Evolutionary conservation across 1,284 basidiomycete species (phyloP), one percentile per base, ranked within the genome.

Genomic region (Rhizopogon parksii): DNA sequence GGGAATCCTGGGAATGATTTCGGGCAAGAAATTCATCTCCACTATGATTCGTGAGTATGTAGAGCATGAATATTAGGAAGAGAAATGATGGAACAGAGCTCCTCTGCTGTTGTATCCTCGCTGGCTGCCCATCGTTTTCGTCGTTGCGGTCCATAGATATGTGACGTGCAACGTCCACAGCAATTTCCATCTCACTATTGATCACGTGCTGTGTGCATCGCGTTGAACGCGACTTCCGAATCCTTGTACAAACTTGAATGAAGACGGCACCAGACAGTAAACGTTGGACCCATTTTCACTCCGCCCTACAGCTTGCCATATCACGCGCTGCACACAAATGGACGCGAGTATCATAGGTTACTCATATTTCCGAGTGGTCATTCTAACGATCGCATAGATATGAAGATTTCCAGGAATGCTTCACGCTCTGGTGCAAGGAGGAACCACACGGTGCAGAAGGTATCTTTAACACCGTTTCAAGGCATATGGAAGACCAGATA

Each of bases 321-420:
- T 83, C 85, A 59, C 74, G 83, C 17, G 77, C 84, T n/a, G 79
- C 85, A 3, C 82, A 85, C 63, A 88, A 88, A 60, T 89, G 87
- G 86, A 83, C 84, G 86, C 87, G 58, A 60, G 85, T 80, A 27
- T 35, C 21, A 45, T 11, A 17, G 12, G 37, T 27, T 4, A 8
- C 36, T 50, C 0, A 50, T 45, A 34, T 45, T 21, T 12, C 25
- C 4, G 25, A 11, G 24, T 48, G 45, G 27, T 49, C 19, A 36
- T 42, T 39, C 50, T 17, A 24, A 17, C 27, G 27, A 11, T 17
- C 46, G 14, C 36, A 25, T 56, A 89, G 86, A 43, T 86, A 81
- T 59, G 82, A 88, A 60, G 84, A 89, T 62, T 89, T 88, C 56
- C 71, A 78, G 4, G 82, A 87, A 68, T 88, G 87, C 61, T 89